A percentile compares a stretch with the other conserved stretches of the same genome.
phyloP scores from a whole-genome alignment of 139 green algal species.

The Volvox reticuliferus region DNA sequence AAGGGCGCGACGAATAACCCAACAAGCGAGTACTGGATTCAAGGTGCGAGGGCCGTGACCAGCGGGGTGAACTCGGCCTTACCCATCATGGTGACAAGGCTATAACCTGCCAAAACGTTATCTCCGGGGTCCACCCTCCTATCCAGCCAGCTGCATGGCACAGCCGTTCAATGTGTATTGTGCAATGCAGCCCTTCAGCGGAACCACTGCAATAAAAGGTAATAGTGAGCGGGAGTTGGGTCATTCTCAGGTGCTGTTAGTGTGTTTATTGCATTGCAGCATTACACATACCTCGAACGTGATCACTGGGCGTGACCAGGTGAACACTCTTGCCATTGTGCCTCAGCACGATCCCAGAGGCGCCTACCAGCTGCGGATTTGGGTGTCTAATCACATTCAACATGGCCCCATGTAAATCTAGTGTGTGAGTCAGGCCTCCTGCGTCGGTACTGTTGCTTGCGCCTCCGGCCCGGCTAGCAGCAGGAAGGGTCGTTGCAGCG shows the following conservation, averaged over 20 bases:
- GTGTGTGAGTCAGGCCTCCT: background rate
- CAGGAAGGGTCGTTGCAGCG: background rate
- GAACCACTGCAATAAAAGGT: constrained; percentile 28
- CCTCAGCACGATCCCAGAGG: constrained; percentile 5
- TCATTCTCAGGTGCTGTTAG: too few species aligned
- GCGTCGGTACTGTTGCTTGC: background rate
- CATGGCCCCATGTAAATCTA: constrained; percentile 23
- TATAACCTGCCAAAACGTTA: too few species aligned
- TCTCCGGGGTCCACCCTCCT: too few species aligned
- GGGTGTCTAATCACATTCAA: constrained; percentile 11
- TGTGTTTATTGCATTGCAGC: background rate
- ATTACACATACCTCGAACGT: background rate
- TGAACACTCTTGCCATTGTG: background rate
- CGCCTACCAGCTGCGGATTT: constrained; percentile 20
- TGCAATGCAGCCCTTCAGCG: background rate
- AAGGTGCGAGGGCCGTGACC: too few species aligned
- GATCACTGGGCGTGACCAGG: background rate
- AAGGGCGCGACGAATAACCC: too few species aligned
- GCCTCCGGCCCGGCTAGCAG: background rate
- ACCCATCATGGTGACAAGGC: too few species aligned
- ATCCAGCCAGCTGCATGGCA: constrained; percentile 1
- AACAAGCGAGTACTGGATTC: too few species aligned
- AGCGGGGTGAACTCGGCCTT: too few species aligned
- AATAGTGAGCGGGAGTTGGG: too few species aligned
- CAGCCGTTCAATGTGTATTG: background rate